Evolutionary conservation across 2,329 filamentous ascomycete species (phyloP).

Genomic region (Fragosphaeria purpurea): DNA sequence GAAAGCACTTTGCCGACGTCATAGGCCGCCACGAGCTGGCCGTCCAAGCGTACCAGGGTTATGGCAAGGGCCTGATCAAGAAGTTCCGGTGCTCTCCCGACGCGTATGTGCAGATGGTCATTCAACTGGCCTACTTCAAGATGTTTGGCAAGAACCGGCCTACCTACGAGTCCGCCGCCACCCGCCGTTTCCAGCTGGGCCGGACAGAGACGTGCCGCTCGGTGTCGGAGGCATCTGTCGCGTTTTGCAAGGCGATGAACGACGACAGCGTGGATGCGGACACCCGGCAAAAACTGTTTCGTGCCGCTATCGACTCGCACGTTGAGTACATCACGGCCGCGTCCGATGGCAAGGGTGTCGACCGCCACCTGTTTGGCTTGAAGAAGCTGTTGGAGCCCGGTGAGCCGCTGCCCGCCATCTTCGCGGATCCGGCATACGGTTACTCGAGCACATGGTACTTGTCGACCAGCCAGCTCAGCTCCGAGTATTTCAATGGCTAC

Average conservation of each 20-base stretch:
- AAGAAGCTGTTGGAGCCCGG: conserved; percentile 79
- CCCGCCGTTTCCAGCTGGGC: conserved; percentile 88
- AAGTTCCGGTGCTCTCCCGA: conserved; percentile 98
- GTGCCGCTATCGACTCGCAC: conserved; percentile 70
- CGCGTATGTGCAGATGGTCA: conserved; percentile 96
- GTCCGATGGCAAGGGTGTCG: conserved; percentile 84
- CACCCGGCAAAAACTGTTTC: conserved; percentile 60
- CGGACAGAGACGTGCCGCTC: conserved; percentile 92
- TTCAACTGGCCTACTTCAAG: conserved; percentile 96
- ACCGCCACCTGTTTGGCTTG: conserved; percentile 92
- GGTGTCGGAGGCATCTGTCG: conserved; percentile 82
- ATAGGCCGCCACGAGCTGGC: conserved; percentile 84
- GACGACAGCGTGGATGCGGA: conserved; percentile 45
- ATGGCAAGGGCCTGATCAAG: conserved; percentile 98
- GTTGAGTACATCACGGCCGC: conserved; percentile 86
- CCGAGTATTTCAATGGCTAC: conserved; percentile 98
- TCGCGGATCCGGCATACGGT: conserved; percentile 71
- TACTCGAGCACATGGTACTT: conserved; percentile 89
- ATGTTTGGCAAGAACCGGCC: conserved; percentile 98
- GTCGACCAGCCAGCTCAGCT: conserved; percentile 79
- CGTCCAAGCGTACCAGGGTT: conserved; percentile 92
- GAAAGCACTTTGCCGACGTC: conserved; percentile 66
- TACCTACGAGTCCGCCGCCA: conserved; percentile 94
- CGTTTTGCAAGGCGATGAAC: conserved; percentile 82
- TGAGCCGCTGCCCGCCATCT: conserved; percentile 73